Evolutionary conservation across 257 asterid species (phyloP), one percentile per base, ranked within the genome.

Genomic region (Ophiorrhiza pumila): DNA sequence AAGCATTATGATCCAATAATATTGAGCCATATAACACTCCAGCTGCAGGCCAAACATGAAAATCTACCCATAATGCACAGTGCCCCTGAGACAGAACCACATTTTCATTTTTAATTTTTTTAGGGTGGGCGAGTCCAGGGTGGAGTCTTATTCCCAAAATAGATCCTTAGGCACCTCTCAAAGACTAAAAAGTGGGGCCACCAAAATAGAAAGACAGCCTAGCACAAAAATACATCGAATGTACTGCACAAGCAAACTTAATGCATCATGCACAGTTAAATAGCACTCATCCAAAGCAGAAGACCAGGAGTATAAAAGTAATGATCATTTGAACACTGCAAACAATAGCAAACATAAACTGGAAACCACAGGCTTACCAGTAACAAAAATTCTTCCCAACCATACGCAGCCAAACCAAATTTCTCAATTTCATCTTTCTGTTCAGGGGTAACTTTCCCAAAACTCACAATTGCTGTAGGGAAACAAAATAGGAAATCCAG

Each of bases 311-410:
- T 10, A 32, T 34, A 60, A 32, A 60, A 60, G 17, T 17, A 37
- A 60, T 60, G 23, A 60, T 32, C 10, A 60, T 32, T 10, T 59
- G 1, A 31, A 18, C 23, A 60, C 43, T 32, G 43, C 25, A 32
- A 29, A 60, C 12, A 14, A 14, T 60, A 13, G 43, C 25, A 57
- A 57, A 20, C 32, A 14, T 39, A 53, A 53, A 35, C 15, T n/a
- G 66, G 68, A 74, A 10, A 53, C 56, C 43, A 71, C 76, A 42
- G 76, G 77, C 95, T 81, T 82, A 94, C 98, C 90, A 84, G 43
- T 76, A 83, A 83, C 77, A 91, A 68, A 83, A 91, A 91, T 43
- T 93, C 92, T 69, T 86, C 86, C 98, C 98, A 93, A 63, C 97
- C 81, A 89, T 85, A 84, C 46, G 85, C 83, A 69, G 85, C 68